These are phyloP conservation scores for Polygonum aviculare DNA, from an alignment of 148 eudicot genomes.

Conservation along the genomic window DNA sequence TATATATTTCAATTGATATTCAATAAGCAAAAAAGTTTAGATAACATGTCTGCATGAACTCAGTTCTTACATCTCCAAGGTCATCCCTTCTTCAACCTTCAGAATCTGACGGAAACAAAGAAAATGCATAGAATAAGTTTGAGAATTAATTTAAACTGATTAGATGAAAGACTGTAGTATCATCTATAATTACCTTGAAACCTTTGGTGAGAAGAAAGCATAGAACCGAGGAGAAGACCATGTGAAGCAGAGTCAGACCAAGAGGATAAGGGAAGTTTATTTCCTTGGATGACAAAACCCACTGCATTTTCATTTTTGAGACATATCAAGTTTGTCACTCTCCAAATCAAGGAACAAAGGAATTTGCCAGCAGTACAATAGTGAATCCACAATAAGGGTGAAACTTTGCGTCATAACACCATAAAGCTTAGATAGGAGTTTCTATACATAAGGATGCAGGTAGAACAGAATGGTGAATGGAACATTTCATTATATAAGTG, in stretches of 20 bases:
- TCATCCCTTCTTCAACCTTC: slow-evolving; percentile 98
- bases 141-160: not conserved
- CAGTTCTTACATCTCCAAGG: slow-evolving; percentile 72
- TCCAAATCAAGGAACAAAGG: not conserved
- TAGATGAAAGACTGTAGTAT: not conserved
- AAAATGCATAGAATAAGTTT: not conserved
- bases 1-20: not conserved
- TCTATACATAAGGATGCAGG: not conserved
- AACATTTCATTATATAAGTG: not conserved
- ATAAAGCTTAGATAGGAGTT: not conserved
- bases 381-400: not conserved
- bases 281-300: slow-evolving; percentile 98
- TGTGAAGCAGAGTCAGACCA: slow-evolving; percentile 94
- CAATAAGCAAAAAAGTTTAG: not conserved
- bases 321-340: not conserved
- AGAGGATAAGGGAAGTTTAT: slow-evolving; percentile 98
- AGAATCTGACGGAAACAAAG: slow-evolving; percentile 41
- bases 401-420: not conserved
- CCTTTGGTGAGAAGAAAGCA: slow-evolving; percentile 83
- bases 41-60: not conserved
- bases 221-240: slow-evolving; percentile 89
- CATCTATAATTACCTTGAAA: slow-evolving; percentile 56
- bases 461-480: not conserved
- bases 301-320: slow-evolving; percentile 46
- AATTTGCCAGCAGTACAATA: not conserved